Evolutionary conservation across 1,139 yeast genomes (phyloP), one percentile per base, ranked within the genome.

Genomic region (Debaryomyces udenii): DNA sequence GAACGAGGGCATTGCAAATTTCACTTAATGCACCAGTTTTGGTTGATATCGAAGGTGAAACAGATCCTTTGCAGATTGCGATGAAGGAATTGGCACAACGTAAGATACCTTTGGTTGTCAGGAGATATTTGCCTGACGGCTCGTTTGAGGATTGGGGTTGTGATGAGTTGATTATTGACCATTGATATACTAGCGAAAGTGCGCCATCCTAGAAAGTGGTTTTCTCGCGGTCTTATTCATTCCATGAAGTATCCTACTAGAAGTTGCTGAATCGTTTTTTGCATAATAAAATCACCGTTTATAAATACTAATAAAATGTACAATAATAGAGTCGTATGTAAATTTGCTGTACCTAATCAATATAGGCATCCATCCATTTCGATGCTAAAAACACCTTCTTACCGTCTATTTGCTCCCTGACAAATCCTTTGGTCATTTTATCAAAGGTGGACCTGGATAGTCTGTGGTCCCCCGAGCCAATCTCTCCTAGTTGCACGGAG

Each of bases 61-160:
- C 99, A 6, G 99, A 93, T 64, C 99, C 99, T n/a, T 74, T 93
- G 59, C 96, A 91, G 64, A 93, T 93, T 47, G 97, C 99, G 46
- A 86, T 90, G 90, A 93, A 94, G 66, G 99, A 93, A 65, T 77
- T 93, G 51, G 80, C 96, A 1, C 98, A 93, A 64, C 85, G 89
- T 66, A 93, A 91, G 65, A 90, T 94, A 43, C 99, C 99, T 2
- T 75, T 93, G 58, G 96, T 94, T 36, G 88, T 93, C 41, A 82
- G 99, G 76, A 80, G 99, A 66, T 94, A 90, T 62, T 76, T 93
- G 56, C 99, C 99, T 1, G 99, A 94, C 63, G 96, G 98, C 6
- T 83, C 95, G 37, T 93, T 82, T 57, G 99, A 93, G 67, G 99
- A 93, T 64, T 93, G 99, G 99, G 96, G 96, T 37, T 94, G 96